Conservation (phyloP, 768 basidiomycete genomes). For the Guyanaporus albipodus region DNA sequence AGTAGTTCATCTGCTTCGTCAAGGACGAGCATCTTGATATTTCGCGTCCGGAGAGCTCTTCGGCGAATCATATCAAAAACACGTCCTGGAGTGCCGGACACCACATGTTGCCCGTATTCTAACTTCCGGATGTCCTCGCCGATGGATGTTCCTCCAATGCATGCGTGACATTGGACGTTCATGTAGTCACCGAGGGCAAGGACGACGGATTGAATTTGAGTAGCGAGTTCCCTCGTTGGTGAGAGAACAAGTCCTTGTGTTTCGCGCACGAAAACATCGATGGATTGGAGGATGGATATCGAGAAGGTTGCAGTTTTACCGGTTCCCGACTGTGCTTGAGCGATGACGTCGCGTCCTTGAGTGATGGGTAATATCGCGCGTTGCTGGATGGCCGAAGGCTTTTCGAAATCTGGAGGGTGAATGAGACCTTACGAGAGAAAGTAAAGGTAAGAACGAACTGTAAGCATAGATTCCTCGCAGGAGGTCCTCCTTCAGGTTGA, state of each 20-base stretch:
- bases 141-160: conserved; percentile 95
- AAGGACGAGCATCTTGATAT: conserved; percentile 96
- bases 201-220: conserved; percentile 98
- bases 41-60: conserved; percentile 86
- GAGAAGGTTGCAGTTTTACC: conserved; percentile 99
- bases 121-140: conserved; percentile 97
- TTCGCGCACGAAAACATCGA: conserved; percentile 92
- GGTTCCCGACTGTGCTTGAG: conserved; percentile 97
- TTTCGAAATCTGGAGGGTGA: conserved; percentile 75
- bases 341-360: conserved; percentile 95
- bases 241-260: conserved; percentile 96
- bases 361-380: conserved; percentile 95
- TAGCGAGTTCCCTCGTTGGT: conserved; percentile 96
- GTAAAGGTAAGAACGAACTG: conserved; percentile 49
- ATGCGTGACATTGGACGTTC: conserved; percentile 98
- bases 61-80: conserved; percentile 99
- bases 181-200: conserved; percentile 97
- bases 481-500: conserved; percentile 91
- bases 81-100: conserved; percentile 95
- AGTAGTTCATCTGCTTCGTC: conserved; percentile 96
- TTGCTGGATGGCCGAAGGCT: conserved; percentile 98
- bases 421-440: conserved; percentile 3
- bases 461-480: conserved; percentile 97
- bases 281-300: conserved; percentile 95
- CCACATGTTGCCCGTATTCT: conserved; percentile 95